Base-by-base conservation (phyloP, 345 rosid species). In the Ceriops decandra region DNA sequence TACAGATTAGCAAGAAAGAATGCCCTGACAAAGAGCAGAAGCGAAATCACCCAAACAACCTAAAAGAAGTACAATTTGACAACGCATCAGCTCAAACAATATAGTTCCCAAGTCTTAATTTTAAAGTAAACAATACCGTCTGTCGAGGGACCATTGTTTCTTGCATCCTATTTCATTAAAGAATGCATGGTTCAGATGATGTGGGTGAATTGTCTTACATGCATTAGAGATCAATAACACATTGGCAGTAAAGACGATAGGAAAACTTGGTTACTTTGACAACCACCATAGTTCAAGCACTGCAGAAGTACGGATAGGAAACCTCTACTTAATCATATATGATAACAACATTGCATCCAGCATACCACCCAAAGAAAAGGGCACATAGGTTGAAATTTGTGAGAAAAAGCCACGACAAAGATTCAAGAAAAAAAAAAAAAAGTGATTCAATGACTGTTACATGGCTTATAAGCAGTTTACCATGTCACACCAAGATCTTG, bases 1-100 rank as follows among this genome's bases (percentile, higher is more conserved):
- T 36, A 56, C 86, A 88, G 84, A 69, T 61, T 30, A 66, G 64
- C 66, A 85, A 76, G 83, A 82, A 77, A 52, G 78, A 75, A 30
- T 31, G 71, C 52, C 62, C 60, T 54, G 70, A 80, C 17, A 73
- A 76, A 64, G 76, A 78, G 76, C 74, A 61, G 54, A 76, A 81
- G 68, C 73, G 52, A 68, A 71, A 78, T 10, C 46, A 33, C 58
- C 22, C 60, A 70, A 62, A 72, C 56, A 61, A 61, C 67, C 79
- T 67, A 68, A 75, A 65, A 35, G 83, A 81, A 66, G 77, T 26
- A 16, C 56, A 77, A 65, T 57, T 66, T 66, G 57, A 66, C 46
- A 69, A 80, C 52, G 54, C 75, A 24, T 71, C 69, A 28, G 15
- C 74, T 57, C 49, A 70, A 22, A 56, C 21, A 46, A 24, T 24